These are phyloP conservation scores for Cubamyces sp. DNA, from an alignment of 768 basidiomycete genomes.

Conservation along the genomic window DNA sequence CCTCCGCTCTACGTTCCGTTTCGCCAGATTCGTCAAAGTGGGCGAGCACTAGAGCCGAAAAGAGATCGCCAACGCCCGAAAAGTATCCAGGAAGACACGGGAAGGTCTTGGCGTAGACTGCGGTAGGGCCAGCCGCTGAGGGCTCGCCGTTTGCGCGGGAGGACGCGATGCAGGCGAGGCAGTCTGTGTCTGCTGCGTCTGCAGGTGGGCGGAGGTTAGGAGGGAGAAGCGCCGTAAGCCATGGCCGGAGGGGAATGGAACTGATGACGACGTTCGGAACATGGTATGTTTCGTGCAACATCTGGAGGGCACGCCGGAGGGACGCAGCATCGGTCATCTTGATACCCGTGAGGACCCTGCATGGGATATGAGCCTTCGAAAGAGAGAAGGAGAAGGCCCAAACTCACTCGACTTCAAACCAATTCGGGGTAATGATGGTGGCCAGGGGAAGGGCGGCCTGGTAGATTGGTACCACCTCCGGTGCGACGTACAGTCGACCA, in stretches of 20 bases:
- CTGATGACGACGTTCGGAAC: conserved; percentile 92
- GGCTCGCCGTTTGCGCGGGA: conserved; percentile 39
- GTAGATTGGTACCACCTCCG: conserved; percentile 88
- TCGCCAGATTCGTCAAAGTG: conserved; percentile 55
- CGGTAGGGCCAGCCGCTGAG: conserved; percentile 7
- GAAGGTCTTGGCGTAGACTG: conserved; percentile 71
- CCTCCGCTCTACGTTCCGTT: conserved; percentile 3
- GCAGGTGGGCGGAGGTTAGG: conserved; percentile 40
- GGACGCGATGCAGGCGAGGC: conserved; percentile 82
- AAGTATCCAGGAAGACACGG: conserved; percentile 89
- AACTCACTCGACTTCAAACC: conserved; percentile 94
- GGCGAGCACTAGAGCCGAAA: conserved; percentile 88
- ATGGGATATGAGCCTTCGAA: background rate
- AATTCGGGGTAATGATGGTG: conserved; percentile 95
- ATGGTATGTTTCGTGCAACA: conserved; percentile 73
- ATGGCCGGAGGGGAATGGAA: conserved; percentile 73
- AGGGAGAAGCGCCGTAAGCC: conserved; percentile 63
- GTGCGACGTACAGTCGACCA: conserved; percentile 85
- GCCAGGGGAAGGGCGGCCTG: conserved; percentile 78
- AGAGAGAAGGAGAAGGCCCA: background rate
- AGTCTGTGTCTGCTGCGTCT: conserved; percentile 38
- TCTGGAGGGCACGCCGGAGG: conserved; percentile 66
- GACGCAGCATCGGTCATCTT: conserved; percentile 68
- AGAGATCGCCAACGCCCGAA: conserved; percentile 95
- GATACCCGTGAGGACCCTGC: conserved; percentile 75